Percentiles rank a stretch among this genome's conserved stretches.
Evolutionary conservation across 140 eudicot species (phyloP).

Genomic region (Anethum foeniculum): DNA sequence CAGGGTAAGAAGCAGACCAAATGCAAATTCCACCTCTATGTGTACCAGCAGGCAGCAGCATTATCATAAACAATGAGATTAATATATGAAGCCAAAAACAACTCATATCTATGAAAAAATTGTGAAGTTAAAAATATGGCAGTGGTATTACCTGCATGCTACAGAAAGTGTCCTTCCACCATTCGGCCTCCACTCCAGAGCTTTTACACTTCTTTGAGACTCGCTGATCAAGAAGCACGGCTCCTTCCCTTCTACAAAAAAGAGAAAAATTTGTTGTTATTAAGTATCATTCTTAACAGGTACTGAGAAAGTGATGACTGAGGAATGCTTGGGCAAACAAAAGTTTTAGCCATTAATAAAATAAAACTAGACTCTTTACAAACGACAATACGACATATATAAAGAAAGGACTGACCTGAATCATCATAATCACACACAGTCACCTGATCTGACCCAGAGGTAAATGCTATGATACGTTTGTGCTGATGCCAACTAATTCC

Average conservation of each 20-base stretch:
- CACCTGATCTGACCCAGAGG: slow-evolving; percentile 66
- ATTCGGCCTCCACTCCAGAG: slow-evolving; percentile 94
- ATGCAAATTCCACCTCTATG: slow-evolving; percentile 95
- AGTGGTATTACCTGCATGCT: slow-evolving; percentile 75
- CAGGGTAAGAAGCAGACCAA: slow-evolving; percentile 95
- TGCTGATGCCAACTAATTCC: slow-evolving; percentile 79
- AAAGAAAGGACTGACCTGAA: slow-evolving; percentile 42
- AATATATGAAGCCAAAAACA: not conserved
- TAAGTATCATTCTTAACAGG: not conserved
- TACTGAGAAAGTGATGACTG: slow-evolving; percentile 6
- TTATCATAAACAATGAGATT: not conserved
- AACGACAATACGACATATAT: not conserved
- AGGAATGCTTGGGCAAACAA: not conserved
- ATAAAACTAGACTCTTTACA: not conserved
- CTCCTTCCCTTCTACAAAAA: slow-evolving; percentile 57
- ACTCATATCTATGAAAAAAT: not conserved
- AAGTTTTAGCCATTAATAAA: not conserved
- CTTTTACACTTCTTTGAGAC: slow-evolving; percentile 68
- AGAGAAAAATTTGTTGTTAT: not conserved
- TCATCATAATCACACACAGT: slow-evolving; percentile 80
- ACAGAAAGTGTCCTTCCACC: slow-evolving; percentile 89
- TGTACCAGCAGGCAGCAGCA: slow-evolving; percentile 11
- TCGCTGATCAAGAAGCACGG: slow-evolving; percentile 57
- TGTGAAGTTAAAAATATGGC: not conserved
- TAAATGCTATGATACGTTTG: slow-evolving; percentile 77